A percentile compares a stretch with the other conserved stretches of the same genome.
phyloP scores from a whole-genome alignment of 805 yeast species.

The Starmerella apis region DNA sequence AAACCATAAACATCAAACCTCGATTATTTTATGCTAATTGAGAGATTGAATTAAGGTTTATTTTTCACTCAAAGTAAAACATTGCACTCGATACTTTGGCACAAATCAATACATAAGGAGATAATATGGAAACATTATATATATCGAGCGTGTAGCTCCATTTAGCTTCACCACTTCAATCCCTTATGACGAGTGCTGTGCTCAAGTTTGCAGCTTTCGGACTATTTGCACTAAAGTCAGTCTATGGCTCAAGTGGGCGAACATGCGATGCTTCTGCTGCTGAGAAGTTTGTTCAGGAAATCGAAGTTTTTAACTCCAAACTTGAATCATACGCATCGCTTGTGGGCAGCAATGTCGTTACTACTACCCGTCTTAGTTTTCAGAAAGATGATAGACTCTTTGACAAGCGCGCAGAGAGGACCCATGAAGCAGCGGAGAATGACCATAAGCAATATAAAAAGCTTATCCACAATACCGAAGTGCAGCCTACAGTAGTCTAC shows the following conservation, averaged over 20 bases:
- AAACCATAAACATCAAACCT: too few species aligned
- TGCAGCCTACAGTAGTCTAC: not conserved
- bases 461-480: too few species aligned
- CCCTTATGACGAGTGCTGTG: not conserved
- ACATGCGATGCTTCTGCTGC: conserved; percentile 1
- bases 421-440: too few species aligned
- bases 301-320: not conserved
- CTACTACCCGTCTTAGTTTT: not conserved
- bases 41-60: not conserved
- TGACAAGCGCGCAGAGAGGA: not conserved
- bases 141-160: not conserved
- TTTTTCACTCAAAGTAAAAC: not conserved
- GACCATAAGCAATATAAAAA: too few species aligned
- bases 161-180: not conserved
- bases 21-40: not conserved
- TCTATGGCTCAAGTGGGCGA: not conserved
- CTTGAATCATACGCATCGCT: conserved; percentile 1
- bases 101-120: not conserved
- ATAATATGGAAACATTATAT: not conserved
- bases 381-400: not conserved
- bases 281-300: not conserved
- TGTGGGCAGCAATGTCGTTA: not conserved
- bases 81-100: not conserved
- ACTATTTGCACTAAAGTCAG: not conserved
- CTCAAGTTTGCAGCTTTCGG: not conserved